Evolutionary conservation across 208 protist species (phyloP), one percentile per base, ranked within the genome.

Genomic region (Lotmaria passim): DNA sequence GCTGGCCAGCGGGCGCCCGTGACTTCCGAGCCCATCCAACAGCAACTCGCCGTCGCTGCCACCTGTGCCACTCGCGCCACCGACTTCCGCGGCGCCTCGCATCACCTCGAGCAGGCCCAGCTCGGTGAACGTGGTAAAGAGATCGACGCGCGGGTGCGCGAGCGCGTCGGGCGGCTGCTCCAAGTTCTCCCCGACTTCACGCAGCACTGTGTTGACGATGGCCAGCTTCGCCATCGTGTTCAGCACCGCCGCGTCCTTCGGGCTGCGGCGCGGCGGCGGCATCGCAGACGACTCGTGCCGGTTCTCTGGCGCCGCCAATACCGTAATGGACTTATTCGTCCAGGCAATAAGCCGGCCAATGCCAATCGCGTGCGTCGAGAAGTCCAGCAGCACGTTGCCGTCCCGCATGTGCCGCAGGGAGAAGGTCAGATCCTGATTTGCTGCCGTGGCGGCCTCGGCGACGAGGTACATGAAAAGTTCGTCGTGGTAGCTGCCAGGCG

Each of bases 321-420:
- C 74, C 17, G 67, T 82, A 48, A 91, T 86, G 26, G 71, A 48
- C 57, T 77, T 70, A 34, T 81, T 78, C 23, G 75, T 85, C 83
- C 82, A 91, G 26, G 75, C 81, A 44, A 91, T 84, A 11, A 93
- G 71, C 26, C 79, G 78, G 17, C 88, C 85, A 34, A 89, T 69
- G 51, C 74, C 77, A 6, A 83, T 77, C 23, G 68, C 36, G 56
- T 80, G 26, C n/a, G 71, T 75, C 19, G 81, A 85, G 60, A 91
- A 93, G 62, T 91, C 84, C 2, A 94, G 74, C 46, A 94, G 73
- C 21, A 83, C 83, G 67, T 86, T 82, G 43, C 82, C 83, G 39
- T 84, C 72, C 14, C 57, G 66, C 56, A 94, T 69, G 69, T 94
- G 79, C 10, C 79, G 77, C 62, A 91, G 69, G 15, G 83, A 82